Evolutionary conservation across 768 basidiomycete species (phyloP), one percentile per base, ranked within the genome.

Genomic region (Trametes sanguinea): DNA sequence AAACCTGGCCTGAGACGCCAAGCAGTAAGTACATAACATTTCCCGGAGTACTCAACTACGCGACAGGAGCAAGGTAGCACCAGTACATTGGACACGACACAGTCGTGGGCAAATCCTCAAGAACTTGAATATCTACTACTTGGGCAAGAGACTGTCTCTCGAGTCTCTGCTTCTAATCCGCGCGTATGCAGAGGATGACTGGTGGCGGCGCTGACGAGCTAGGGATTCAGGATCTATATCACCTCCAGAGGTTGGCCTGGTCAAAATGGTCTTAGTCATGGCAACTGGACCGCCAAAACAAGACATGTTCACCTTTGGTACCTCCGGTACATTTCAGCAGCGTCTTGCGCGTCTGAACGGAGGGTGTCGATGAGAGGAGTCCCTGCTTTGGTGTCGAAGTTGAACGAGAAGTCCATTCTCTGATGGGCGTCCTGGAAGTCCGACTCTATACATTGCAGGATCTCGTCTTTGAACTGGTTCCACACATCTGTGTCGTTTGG

Each of bases 401-500:
- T 37, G 45, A 56, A 56, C 11, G 11, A 4, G 45, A 56, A 56
- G 22, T 22, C 22, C 22, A 22, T n/a, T 35, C 35, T n/a, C 6
- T 8, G 44, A 14, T 29, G 3, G 16, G 11, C 33, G 2, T 27
- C 33, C 8, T 22, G 54, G 17, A 52, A 45, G 6, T 33, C 57
- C 9, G 2, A 14, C n/a, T 51, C 42, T n/a, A 59, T 59, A 13
- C 57, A 27, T 1, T 0, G 1, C 2, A 59, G 50, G 14, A 59
- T 50, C 8, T 51, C 50, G 0, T 16, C 50, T 33, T 59, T 60
- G 51, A 51, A 60, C 35, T 17, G 13, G 14, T 6, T 29, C 59
- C 59, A 60, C 13, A 40, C 45, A 22, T 46, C 51, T 8, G 59
- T 54, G 29, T 60, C 59, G 45, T 60, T 60, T 2, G 59, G 59